Base-by-base conservation (phyloP, 1,284 basidiomycete genomes). In the Ceratobasidium sp. region DNA sequence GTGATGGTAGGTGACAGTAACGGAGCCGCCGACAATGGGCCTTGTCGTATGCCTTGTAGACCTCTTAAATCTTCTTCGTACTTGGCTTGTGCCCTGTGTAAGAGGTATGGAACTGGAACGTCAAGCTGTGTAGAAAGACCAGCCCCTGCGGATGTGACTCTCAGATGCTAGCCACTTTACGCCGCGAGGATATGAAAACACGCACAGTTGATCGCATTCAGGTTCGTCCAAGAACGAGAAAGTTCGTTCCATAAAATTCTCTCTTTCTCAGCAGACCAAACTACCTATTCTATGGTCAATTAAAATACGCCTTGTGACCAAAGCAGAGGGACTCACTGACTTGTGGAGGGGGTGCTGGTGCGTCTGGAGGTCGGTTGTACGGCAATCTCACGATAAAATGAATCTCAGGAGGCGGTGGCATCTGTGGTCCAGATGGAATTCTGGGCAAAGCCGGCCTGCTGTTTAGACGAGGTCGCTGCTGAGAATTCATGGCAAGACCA, bases 231-330 rank as follows among this genome's bases (percentile, higher is more conserved):
- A 43, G 90, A 91, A 76, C 87, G 86, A 71, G 91, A 89, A 74
- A 94, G 92, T 58, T 91, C 89, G 79, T 92, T 91, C 92, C 92
- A 94, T 5, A 94, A 82, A 16, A 92, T 87, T 75, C 89, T 89
- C 63, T 93, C 92, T 80, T 94, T 94, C 74, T 93, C 91, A 4
- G 86, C 76, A 55, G 86, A 91, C 92, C 92, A 94, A 83, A 91
- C 88, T 80, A 94, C 89, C 92, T 78, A 50, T 28, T 21, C 77
- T 50, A 23, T 80, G 75, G 59, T 47, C 62, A 61, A 21, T 55
- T 52, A 52, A 21, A 50, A 23, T 35, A 41, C 23, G 74, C 69
- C 71, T 50, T 44, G 35, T 35, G 54, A n/a, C 21, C 67, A 59
- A 52, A 49, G 57, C 72, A 47, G 43, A 30, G 35, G 28, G 47